Percentiles rank a stretch among this genome's conserved stretches.
phyloP scores from a whole-genome alignment of 2,329 filamentous ascomycete genomes.

The Talaromyces sp. region DNA sequence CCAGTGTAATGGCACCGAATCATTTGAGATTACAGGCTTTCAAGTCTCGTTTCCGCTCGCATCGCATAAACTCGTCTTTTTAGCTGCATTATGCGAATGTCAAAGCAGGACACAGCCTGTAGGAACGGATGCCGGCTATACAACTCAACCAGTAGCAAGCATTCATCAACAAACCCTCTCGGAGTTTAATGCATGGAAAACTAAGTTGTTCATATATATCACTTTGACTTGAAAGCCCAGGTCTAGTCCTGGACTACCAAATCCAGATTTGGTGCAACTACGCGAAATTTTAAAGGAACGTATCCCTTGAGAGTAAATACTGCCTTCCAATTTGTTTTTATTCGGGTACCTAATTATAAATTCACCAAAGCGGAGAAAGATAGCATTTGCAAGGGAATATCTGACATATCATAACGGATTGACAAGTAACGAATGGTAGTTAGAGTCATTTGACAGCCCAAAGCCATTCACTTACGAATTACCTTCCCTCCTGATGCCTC shows the following conservation, averaged over 20 bases:
- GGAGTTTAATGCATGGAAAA: too few relatives aligned
- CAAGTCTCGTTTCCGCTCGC: background rate
- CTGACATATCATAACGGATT: background rate
- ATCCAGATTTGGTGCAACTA: background rate
- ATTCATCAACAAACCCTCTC: background rate
- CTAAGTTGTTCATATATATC: too few relatives aligned
- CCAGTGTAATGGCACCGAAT: background rate
- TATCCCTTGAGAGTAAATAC: background rate
- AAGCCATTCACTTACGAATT: background rate
- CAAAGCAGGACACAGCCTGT: background rate
- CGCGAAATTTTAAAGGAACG: background rate
- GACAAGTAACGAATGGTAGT: background rate
- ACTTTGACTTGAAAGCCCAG: too few relatives aligned
- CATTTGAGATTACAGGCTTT: background rate
- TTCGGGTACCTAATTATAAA: background rate
- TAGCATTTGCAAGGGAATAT: background rate
- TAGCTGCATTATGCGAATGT: background rate
- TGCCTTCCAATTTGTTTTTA: background rate
- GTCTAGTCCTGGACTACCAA: too few relatives aligned
- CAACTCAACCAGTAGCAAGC: too few relatives aligned
- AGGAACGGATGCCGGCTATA: background rate
- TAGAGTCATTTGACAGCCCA: background rate
- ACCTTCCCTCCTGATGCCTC: background rate
- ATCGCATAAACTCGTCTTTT: background rate
- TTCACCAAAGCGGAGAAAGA: background rate